These are phyloP conservation scores for Fulvia fulva DNA, from an alignment of 2,329 filamentous ascomycete species.

Conservation along the genomic window DNA sequence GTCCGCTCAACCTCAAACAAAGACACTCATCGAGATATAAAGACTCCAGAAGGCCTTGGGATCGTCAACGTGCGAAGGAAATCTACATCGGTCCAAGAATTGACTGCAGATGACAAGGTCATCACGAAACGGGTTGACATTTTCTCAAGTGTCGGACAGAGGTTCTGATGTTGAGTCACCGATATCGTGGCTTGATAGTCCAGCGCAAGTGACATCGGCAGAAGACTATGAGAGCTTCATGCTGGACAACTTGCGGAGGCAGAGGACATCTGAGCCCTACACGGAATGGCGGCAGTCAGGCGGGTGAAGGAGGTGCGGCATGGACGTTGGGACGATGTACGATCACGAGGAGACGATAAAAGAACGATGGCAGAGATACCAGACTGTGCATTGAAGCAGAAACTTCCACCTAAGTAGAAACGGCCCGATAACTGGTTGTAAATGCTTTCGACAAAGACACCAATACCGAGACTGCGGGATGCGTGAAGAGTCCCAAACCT, in stretches of 20 bases:
- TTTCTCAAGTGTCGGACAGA: neutral
- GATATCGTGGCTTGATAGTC: neutral
- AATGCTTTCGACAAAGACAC: no score
- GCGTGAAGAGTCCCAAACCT: neutral
- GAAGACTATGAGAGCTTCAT: conserved; percentile 7
- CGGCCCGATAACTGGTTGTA: neutral
- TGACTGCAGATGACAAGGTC: neutral
- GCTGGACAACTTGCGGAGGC: conserved; percentile 7
- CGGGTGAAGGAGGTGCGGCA: neutral
- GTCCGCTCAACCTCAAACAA: neutral
- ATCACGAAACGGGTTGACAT: neutral
- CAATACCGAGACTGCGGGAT: no score
- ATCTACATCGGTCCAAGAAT: neutral
- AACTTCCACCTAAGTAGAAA: neutral
- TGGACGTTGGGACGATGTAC: conserved; percentile 1
- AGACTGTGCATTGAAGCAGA: neutral
- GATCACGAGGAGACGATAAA: neutral
- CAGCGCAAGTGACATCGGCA: neutral
- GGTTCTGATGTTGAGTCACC: neutral
- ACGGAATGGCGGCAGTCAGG: conserved; percentile 1
- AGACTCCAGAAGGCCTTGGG: neutral
- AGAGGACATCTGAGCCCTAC: conserved; percentile 5
- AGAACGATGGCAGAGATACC: neutral
- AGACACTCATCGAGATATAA: neutral
- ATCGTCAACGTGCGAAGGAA: neutral